Evolutionary conservation across 805 yeast species (phyloP), one percentile per base, ranked within the genome.

Genomic region (Candida khao-thaluensis): DNA sequence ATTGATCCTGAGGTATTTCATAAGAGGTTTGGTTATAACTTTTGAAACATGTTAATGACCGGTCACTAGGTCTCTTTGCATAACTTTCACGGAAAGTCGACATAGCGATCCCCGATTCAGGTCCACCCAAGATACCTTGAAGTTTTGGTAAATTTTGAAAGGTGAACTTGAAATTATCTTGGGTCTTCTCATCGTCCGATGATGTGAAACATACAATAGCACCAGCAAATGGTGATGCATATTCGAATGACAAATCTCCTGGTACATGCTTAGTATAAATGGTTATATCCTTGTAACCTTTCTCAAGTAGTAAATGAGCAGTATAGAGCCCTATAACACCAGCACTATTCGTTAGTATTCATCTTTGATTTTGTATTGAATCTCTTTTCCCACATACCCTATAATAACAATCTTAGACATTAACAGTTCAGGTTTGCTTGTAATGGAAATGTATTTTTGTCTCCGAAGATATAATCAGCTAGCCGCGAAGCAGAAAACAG

Each of bases 201-300:
- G 85, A 73, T 33, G 82, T 81, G 31, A 66, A 47, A 14, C 62
- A 57, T 45, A 70, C 56, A 57, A 60, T 50, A 6, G 65, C 65
- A 5, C 71, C 73, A 0, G 95, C 95, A 76, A 83, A 82, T 0
- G 95, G 95, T 0, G 90, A 82, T 1, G 95, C 80, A 57, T 82
- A 86, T 35, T 76, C 68, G 41, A 76, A 76, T 3, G 88, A 79
- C 47, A 78, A 82, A 52, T 86, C 95, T 4, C 95, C 95, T 2
- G 95, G 95, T 26, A 81, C 58, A 49, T 72, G 75, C 52, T 82
- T 76, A 6, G 86, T 91, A 14, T 81, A 49, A 2, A 85, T 72
- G 3, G 76, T 68, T 44, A 86, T 73, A 1, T 74, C 67, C 0
- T 54, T 41, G 7, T 71, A 60, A 2, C 55, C 48, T 24, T 66